Percentiles rank a stretch among this genome's conserved stretches.
These are phyloP conservation scores for Stramenopiles sp. DNA, from an alignment of 352 stramenopile genomes.

Conservation along the genomic window DNA sequence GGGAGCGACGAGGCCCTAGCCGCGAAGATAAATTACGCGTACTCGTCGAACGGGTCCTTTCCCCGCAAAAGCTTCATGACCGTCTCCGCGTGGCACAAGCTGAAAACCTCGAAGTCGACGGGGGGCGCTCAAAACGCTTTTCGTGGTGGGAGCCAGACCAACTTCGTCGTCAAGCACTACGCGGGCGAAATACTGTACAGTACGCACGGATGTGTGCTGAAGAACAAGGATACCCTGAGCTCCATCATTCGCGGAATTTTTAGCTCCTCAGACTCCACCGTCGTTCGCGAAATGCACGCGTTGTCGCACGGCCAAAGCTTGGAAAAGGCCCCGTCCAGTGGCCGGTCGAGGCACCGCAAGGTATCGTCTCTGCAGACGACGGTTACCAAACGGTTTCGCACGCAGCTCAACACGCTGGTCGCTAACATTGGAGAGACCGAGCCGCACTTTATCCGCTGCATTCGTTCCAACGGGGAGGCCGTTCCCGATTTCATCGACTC, in stretches of 20 bases:
- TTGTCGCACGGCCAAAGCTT: conserved; percentile 26
- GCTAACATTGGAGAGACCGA: conserved; percentile 60
- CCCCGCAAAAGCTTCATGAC: conserved; percentile 46
- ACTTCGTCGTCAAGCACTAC: conserved; percentile 58
- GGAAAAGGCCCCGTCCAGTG: conserved; percentile 37
- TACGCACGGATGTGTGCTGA: conserved; percentile 52
- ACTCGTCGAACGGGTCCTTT: conserved; percentile 27
- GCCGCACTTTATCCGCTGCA: conserved; percentile 58
- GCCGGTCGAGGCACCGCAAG: conserved; percentile 37
- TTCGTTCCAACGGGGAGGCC: conserved; percentile 65
- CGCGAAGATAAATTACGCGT: conserved; percentile 34
- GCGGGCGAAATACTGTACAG: conserved; percentile 52
- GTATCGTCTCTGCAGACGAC: conserved; percentile 40
- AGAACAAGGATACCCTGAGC: conserved; percentile 54
- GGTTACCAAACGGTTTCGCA: conserved; percentile 59
- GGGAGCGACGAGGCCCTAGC: conserved; percentile 22
- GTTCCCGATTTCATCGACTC: conserved; percentile 48
- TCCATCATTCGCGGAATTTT: conserved; percentile 25
- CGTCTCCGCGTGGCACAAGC: conserved; percentile 39
- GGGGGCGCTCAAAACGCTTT: too few relatives aligned
- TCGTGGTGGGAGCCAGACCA: conserved; percentile 24
- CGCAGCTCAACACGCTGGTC: conserved; percentile 62
- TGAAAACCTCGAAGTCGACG: conserved; percentile 26
- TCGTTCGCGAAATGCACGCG: conserved; percentile 28
- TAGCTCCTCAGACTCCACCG: conserved; percentile 32